These are phyloP conservation scores for Kwoniella heveanensis DNA, from an alignment of 768 basidiomycete species.

Conservation along the genomic window DNA sequence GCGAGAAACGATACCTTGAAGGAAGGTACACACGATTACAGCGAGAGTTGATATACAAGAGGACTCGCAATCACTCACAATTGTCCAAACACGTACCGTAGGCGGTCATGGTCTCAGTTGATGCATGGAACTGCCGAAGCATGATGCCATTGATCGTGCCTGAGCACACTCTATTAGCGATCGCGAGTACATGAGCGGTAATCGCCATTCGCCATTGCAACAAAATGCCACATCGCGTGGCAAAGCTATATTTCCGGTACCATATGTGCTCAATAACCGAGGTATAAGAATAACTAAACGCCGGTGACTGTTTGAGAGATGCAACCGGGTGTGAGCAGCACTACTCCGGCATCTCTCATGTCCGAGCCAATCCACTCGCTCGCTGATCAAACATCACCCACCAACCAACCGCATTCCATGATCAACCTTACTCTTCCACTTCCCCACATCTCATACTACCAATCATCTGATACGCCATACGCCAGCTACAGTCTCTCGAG, in stretches of 20 bases:
- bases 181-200: neutral
- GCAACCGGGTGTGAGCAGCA: neutral
- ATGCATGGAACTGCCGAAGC: constrained; percentile 1
- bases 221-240: neutral
- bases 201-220: neutral
- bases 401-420: neutral
- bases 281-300: neutral
- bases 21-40: neutral
- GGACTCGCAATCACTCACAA: neutral
- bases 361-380: neutral
- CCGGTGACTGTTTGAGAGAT: neutral
- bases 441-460: neutral
- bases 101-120: neutral
- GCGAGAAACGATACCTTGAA: too few species aligned
- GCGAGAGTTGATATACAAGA: too few species aligned
- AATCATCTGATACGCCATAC: neutral
- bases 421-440: neutral
- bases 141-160: constrained; percentile 12
- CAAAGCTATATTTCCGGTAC: neutral
- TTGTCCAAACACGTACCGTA: neutral
- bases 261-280: neutral
- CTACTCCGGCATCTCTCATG: neutral
- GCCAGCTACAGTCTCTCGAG: too few species aligned
- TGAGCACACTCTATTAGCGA: neutral
- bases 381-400: neutral